Base-by-base conservation (phyloP, 2,329 filamentous ascomycete species). In the Pseudocercospora musae region DNA sequence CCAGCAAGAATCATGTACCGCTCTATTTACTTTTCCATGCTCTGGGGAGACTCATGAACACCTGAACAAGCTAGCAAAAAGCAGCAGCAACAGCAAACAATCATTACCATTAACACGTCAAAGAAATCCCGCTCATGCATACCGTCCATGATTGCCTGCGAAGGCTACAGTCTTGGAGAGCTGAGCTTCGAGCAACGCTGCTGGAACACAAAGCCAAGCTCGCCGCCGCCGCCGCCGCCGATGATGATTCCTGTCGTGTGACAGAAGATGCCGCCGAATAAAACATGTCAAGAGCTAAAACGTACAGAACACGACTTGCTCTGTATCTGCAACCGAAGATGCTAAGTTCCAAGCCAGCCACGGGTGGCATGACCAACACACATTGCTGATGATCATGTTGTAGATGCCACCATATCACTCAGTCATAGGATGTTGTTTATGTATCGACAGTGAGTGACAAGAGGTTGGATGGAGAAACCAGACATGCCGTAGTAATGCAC, bases 341-440 rank as follows among this genome's bases (percentile, higher is more conserved):
- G 57, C 40, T 44, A 27, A 62, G 31, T 64, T 62, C 59, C 67
- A 62, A 69, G 65, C 59, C 69, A 65, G 63, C 67, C 65, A 68
- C 66, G 44, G 63, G 63, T 60, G 69, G 66, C 66, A 67, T 65
- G 67, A 67, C 67, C 62, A 68, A 68, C 68, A 70, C 64, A 71
- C 66, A 68, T 71, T 64, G 64, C 67, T 66, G 64, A 70, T 69
- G 68, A 60, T 66, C 62, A 67, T 66, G 67, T 60, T 59, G 61
- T 55, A 66, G 40, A 68, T 68, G 66, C 65, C 64, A 61, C 60
- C 66, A 68, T 67, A 68, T 68, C 61, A 61, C 65, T 64, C 63
- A 64, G 58, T 64, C 55, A 63, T 58, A 62, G 59, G 52, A 62
- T 62, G 44, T 60, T 59, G 61, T 63, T 58, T 52, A 44, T 52